Conservation (phyloP, 208 protist genomes). For the Acanthamoeba healyi region DNA sequence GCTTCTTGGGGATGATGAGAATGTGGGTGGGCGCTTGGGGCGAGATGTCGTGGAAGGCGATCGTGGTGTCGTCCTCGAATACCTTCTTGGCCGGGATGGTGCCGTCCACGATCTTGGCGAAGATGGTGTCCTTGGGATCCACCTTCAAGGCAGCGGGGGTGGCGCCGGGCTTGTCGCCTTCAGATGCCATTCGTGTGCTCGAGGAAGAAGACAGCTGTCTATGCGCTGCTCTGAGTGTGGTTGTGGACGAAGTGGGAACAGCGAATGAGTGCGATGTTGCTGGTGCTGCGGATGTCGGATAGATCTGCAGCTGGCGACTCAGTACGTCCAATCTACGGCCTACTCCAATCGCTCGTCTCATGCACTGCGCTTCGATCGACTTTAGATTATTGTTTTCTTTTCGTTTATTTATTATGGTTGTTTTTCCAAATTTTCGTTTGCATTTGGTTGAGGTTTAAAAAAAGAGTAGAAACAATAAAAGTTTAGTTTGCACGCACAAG, state of each 20-base stretch:
- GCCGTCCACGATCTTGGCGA: slow-evolving; percentile 85
- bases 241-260: not conserved
- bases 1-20: slow-evolving; percentile 87
- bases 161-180: slow-evolving; percentile 72
- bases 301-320: not conserved
- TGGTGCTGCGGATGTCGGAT: not conserved
- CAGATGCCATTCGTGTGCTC: not conserved
- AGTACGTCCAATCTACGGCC: slow-evolving; percentile 48
- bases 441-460: not conserved
- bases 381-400: not conserved
- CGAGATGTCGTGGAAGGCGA: slow-evolving; percentile 87
- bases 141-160: slow-evolving; percentile 71
- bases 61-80: slow-evolving; percentile 78
- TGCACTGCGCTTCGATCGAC: not conserved
- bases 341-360: slow-evolving; percentile 1
- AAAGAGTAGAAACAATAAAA: not conserved
- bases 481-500: too few species aligned
- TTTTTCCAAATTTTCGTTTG: not conserved
- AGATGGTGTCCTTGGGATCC: slow-evolving; percentile 83
- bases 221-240: not conserved
- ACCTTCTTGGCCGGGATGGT: slow-evolving; percentile 82
- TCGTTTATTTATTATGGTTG: not conserved
- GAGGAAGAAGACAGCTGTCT: not conserved
- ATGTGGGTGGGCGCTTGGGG: slow-evolving; percentile 86
- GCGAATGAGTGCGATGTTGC: not conserved